Evolutionary conservation across 2,329 filamentous ascomycete genomes (phyloP), one percentile per base, ranked within the genome.

Genomic region (Harringtonia lauricola): DNA sequence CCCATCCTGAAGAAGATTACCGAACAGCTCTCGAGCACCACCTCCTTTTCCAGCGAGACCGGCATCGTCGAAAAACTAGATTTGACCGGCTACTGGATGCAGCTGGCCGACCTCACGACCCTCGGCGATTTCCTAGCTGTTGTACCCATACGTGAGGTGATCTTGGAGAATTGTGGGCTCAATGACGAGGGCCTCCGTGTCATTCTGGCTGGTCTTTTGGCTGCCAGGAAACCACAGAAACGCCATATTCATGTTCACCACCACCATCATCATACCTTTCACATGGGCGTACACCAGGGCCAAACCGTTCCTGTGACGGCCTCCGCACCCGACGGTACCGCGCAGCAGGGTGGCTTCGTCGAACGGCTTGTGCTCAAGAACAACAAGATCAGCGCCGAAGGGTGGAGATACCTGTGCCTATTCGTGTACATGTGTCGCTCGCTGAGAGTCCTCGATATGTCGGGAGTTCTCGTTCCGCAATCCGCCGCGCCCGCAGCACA

Each of bases 41-140:
- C 75, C n/a, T 83, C 83, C 40, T 76, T 72, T 26, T 71, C 80
- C 10, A 62, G 74, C 2, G 70, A 79, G 36, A 76, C 80, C 1
- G 88, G 89, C n/a, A 74, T 86, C 14, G 83, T 96, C 2, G 77
- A 79, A 43, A 86, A 81, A 57, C 67, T 98, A 9, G 86, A 96
- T 58, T 70, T 96, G 19, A 88, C 83, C 1, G 85, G 85, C 15
- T 94, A 92, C 50, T 81, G 81, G 58, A 73, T 98, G 64, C 83
- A 90, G 47, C 64, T 94, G 37, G 75, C 83, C 3, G 92, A 98
- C 58, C 72, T 95, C 22, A 64, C 89, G 41, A 95, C 92, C 0
- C 71, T 98, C 2, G 86, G 89, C 40, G 92, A 98, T 59, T 98
- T 90, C 70, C 71, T 98, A 34, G 90, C 92, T 6, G 80, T 98